Evolutionary conservation across 176 grass and related monocot species (phyloP).

Genomic region (Bromus sterilis): DNA sequence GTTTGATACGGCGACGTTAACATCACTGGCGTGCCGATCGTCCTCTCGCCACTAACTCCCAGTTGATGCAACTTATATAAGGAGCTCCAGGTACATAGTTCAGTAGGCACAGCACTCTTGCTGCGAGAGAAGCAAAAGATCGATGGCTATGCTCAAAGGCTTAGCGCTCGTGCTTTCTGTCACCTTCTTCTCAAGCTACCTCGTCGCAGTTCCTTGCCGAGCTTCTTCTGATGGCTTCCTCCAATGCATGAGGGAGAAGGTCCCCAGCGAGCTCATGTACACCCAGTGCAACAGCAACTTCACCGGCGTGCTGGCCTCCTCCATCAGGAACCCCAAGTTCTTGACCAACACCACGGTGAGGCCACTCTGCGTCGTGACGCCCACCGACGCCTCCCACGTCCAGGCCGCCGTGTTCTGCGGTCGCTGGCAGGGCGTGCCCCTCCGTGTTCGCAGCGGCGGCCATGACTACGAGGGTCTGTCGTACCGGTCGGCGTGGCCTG

Average conservation of each 20-base stretch:
- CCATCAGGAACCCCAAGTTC: neutral
- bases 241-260: neutral
- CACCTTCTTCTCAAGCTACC: neutral
- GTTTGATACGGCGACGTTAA: neutral
- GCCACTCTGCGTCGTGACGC: neutral
- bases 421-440: neutral
- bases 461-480: conserved; percentile 83
- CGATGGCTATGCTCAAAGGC: neutral
- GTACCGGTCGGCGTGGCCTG: conserved; percentile 11
- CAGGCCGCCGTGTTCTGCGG: neutral
- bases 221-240: neutral
- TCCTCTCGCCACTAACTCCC: too few species aligned
- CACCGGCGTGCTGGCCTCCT: neutral
- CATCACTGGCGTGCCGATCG: neutral
- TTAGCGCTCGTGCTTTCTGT: neutral
- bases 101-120: neutral
- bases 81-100: neutral
- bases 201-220: neutral
- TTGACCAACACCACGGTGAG: neutral
- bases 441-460: conserved; percentile 54
- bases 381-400: neutral
- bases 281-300: neutral
- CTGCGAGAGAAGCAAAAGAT: neutral
- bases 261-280: neutral
- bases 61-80: neutral